phyloP scores from a whole-genome alignment of 1,284 basidiomycete genomes.

The Heterobasidion annosum region DNA sequence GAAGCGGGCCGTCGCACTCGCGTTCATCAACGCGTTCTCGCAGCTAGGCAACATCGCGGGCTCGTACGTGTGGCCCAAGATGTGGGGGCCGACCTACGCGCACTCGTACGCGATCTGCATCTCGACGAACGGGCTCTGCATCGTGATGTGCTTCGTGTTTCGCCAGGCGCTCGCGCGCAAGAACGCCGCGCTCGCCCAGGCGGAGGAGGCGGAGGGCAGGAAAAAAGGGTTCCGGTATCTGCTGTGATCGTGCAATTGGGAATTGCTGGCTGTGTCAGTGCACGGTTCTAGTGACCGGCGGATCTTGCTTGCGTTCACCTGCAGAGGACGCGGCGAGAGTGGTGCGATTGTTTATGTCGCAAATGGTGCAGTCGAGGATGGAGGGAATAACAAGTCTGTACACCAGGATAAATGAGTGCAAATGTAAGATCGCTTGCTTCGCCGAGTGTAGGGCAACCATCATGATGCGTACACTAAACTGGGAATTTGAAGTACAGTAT shows the following conservation, averaged over 20 bases:
- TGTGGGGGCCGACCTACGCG: conserved; percentile 31
- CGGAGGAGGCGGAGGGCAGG: conserved; percentile 25
- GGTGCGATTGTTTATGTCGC: too few relatives aligned
- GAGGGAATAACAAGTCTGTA: too few relatives aligned
- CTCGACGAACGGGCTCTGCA: conserved; percentile 32
- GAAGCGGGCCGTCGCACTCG: conserved; percentile 73
- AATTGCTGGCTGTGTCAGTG: background rate
- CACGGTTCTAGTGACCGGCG: background rate
- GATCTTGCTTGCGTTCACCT: background rate
- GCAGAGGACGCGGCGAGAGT: too few relatives aligned
- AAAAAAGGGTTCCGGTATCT: conserved; percentile 23
- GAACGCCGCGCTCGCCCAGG: conserved; percentile 34
- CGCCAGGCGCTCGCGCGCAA: conserved; percentile 37
- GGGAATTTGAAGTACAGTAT: too few relatives aligned
- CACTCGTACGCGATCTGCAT: conserved; percentile 43
- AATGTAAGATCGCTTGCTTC: too few relatives aligned
- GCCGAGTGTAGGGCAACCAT: too few relatives aligned
- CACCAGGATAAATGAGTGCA: too few relatives aligned
- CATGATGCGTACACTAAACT: too few relatives aligned
- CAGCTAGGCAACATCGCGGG: conserved; percentile 69
- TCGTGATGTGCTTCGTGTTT: conserved; percentile 49
- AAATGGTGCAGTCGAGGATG: too few relatives aligned
- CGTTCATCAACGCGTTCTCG: conserved; percentile 66
- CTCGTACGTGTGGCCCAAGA: conserved; percentile 45
- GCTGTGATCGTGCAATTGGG: conserved; percentile 7